These are phyloP conservation scores for Trifolium repens DNA, from an alignment of 306 rosid species.

Conservation along the genomic window DNA sequence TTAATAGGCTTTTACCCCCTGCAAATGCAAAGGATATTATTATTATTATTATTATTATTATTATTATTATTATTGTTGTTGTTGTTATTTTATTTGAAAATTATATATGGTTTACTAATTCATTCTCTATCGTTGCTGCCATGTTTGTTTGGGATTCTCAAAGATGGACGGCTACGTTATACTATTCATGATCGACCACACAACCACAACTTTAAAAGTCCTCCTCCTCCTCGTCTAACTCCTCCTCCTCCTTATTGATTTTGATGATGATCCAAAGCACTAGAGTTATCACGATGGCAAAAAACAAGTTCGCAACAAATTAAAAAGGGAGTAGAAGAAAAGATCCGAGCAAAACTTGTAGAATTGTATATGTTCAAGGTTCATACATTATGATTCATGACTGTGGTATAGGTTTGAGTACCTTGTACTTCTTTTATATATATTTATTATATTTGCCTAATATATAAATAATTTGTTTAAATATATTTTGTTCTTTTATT, in stretches of 20 bases:
- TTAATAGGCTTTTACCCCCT: too few species aligned
- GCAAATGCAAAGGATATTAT: too few species aligned
- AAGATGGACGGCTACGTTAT: neutral
- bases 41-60: too few species aligned
- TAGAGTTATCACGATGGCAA: neutral
- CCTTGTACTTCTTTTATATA: too few species aligned
- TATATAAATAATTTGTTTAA: too few species aligned
- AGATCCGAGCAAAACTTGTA: neutral
- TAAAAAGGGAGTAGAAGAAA: neutral
- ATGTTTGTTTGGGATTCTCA: neutral
- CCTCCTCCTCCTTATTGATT: neutral
- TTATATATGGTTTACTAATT: neutral
- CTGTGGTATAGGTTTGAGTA: too few species aligned
- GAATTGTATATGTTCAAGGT: neutral
- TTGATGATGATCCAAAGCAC: neutral
- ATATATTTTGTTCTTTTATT: too few species aligned
- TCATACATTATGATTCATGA: too few species aligned
- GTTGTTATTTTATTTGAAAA: neutral
- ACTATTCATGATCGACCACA: neutral
- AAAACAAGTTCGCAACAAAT: neutral
- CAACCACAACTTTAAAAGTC: neutral
- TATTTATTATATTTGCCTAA: too few species aligned
- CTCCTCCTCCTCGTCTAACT: too few species aligned
- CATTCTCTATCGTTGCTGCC: neutral
- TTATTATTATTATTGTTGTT: too few species aligned